phyloP scores from a whole-genome alignment of 345 rosid species.

The Citrus glauca region DNA sequence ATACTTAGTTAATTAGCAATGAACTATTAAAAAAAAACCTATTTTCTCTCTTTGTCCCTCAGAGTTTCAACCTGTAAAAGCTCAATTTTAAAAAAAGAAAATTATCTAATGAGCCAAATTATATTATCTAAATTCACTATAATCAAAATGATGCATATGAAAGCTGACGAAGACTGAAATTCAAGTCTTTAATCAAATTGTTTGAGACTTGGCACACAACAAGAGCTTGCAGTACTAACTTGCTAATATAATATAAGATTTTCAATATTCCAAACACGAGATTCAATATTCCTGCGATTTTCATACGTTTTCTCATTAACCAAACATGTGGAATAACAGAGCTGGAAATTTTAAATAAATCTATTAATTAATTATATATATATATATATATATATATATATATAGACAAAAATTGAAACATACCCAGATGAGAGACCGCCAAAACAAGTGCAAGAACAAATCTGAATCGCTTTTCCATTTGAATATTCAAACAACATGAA shows the following conservation, averaged over 20 bases:
- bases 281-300: not conserved
- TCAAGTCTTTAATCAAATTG: not conserved
- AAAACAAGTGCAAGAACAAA: not conserved
- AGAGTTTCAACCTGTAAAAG: conserved; percentile 18
- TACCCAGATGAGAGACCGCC: conserved; percentile 27
- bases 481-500: not conserved
- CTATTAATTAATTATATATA: not conserved
- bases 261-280: not conserved
- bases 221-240: not conserved
- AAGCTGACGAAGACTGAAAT: not conserved
- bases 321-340: conserved; percentile 9
- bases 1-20: conserved; percentile 21
- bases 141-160: not conserved
- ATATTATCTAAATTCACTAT: not conserved
- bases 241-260: not conserved
- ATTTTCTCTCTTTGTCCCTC: not conserved
- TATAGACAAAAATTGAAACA: conserved; percentile 5
- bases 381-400: not conserved
- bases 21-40: not conserved
- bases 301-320: conserved; percentile 8
- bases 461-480: conserved; percentile 1
- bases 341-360: too few species aligned
- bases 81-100: not conserved
- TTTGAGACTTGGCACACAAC: not conserved
- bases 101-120: not conserved